These are phyloP conservation scores for Fomes fomentarius DNA, from an alignment of 1,284 basidiomycete species.

Conservation along the genomic window DNA sequence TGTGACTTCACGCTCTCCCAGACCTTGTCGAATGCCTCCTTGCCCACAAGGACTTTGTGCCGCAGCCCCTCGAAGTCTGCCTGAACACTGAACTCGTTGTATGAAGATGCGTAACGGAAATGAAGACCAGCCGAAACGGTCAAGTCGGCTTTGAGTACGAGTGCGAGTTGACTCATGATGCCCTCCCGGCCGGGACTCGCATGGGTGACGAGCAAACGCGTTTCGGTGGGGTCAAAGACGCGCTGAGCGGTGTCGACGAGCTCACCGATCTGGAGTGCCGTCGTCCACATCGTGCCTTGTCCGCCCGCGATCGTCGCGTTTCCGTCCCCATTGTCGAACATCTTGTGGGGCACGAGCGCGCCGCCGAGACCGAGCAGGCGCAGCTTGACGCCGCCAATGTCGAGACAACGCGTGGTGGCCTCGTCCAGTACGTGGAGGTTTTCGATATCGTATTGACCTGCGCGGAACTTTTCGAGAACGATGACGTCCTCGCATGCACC, in stretches of 20 bases:
- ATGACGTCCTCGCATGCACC: constrained; percentile 97
- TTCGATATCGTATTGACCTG: constrained; percentile 79
- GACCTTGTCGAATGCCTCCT: constrained; percentile 86
- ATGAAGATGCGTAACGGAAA: constrained; percentile 95
- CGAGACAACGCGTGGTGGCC: constrained; percentile 87
- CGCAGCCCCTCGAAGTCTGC: constrained; percentile 89
- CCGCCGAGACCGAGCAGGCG: constrained; percentile 95
- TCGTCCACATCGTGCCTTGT: constrained; percentile 99
- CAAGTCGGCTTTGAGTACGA: constrained; percentile 92
- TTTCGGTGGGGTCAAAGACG: constrained; percentile 92
- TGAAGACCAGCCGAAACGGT: constrained; percentile 95
- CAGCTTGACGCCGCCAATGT: constrained; percentile 92
- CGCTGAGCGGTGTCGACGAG: constrained; percentile 97
- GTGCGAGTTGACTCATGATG: constrained; percentile 87
- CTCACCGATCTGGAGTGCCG: constrained; percentile 96
- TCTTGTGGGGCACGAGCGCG: constrained; percentile 94
- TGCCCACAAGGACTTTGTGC: constrained; percentile 79
- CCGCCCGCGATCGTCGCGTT: constrained; percentile 96
- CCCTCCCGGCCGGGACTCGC: constrained; percentile 94
- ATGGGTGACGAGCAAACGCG: constrained; percentile 91
- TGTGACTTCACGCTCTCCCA: constrained; percentile 94
- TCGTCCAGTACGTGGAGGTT: constrained; percentile 95
- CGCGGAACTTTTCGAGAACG: constrained; percentile 91
- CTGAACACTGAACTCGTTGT: constrained; percentile 97
- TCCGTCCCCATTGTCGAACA: constrained; percentile 97